phyloP scores from a whole-genome alignment of 768 basidiomycete genomes.

The Floccularia luteovirens region DNA sequence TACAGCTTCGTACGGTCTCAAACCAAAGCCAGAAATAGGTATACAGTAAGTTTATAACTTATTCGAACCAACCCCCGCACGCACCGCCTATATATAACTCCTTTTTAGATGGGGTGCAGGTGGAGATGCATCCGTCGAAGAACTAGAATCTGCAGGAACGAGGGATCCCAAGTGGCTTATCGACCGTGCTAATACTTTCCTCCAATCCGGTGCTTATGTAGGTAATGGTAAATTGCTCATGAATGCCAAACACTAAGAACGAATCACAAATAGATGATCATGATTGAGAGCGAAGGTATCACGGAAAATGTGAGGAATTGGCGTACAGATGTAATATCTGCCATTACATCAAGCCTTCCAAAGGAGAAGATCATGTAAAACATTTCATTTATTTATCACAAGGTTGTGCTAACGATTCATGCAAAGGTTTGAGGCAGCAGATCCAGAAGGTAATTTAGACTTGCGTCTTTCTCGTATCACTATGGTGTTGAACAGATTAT shows the following conservation, averaged over 20 bases:
- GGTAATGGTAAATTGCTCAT: not conserved
- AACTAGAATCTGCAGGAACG: conserved; percentile 31
- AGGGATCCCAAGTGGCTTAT: conserved; percentile 32
- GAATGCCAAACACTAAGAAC: too few relatives aligned
- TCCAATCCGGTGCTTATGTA: conserved; percentile 31
- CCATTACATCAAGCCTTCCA: conserved; percentile 29
- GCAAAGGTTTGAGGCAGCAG: conserved; percentile 32
- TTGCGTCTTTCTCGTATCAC: not conserved
- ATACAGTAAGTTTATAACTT: conserved; percentile 19
- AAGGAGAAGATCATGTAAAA: conserved; percentile 32
- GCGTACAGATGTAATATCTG: conserved; percentile 35
- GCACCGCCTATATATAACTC: not conserved
- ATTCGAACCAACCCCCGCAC: not conserved
- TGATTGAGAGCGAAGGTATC: conserved; percentile 41
- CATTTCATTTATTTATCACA: not conserved
- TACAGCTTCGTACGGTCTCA: conserved; percentile 27
- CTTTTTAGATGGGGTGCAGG: conserved; percentile 28
- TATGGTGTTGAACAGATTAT: not conserved
- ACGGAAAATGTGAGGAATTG: conserved; percentile 34
- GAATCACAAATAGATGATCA: conserved; percentile 20
- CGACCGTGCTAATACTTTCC: conserved; percentile 27
- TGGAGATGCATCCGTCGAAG: conserved; percentile 27
- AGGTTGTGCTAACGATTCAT: not conserved
- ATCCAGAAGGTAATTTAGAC: conserved; percentile 17
- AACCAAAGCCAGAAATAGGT: conserved; percentile 36